Base-by-base conservation (phyloP, 2,329 filamentous ascomycete genomes). In the Botrytis squamosa region DNA sequence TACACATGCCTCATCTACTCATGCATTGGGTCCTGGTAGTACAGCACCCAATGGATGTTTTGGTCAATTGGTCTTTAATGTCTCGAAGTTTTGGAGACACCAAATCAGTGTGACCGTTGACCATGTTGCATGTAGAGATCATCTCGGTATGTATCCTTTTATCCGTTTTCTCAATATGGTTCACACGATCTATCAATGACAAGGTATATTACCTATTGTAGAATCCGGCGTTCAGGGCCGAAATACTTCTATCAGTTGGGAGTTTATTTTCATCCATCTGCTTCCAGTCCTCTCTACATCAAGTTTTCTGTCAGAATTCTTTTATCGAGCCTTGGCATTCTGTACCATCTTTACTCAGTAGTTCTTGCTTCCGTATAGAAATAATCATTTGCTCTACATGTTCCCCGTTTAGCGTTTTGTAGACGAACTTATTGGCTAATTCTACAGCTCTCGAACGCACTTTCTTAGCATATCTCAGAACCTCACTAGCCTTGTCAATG, bases 381-480 rank as follows among this genome's bases (percentile, higher is more conserved):
- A 59, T 12, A n/a, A n/a, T 55, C 33, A 10, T 59, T 62, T 46
- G 22, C 25, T 72, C 40, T 40, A 60, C 49, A 40, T 25, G 29
- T 40, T 33, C 10, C 20, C 22, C 36, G 38, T 20, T 38, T 25
- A 55, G 40, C 5, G 4, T 68, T 42, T 69, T 16, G 63, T 49
- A 42, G 25, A 33, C 18, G 44, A 29, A 69, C 44, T 72, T 57
- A 72, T 73, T 77, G 70, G 76, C 73, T 46, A 38, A 36, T 49
- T 10, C 36, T 49, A n/a, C 78, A 93, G 92, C 92, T 55, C 87
- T 93, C 72, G 91, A 94, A 82, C 85, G 92, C 73, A 94, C 92
- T 29, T 94, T 91, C 79, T 87, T 94, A 29, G 90, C 87, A 44
- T 94, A 93, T 81, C 85, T 93, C 44, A 88, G 92, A 33, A 94